Base-by-base conservation (phyloP, 2,329 filamentous ascomycete genomes). In the Diaporthe sp. region DNA sequence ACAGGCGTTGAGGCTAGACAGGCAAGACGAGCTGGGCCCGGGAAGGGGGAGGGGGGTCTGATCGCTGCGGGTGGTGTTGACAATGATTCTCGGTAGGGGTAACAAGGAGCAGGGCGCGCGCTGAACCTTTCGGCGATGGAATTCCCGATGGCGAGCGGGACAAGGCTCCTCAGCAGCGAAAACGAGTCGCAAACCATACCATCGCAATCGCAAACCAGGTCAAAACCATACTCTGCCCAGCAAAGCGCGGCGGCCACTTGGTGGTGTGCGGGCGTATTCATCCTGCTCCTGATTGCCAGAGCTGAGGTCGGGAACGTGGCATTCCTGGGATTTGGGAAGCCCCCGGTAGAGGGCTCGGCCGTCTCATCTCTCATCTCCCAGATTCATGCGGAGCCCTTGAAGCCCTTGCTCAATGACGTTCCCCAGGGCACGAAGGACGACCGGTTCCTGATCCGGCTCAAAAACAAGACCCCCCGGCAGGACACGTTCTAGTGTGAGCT, bases 281-380 rank as follows among this genome's bases (percentile, higher is more conserved):
- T 55, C 12, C 12, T 28, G n/a, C 65, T 68, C 65, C 31, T 68
- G 65, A 42, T 68, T 68, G 65, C 65, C 65, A 53, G 65, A 62
- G 15, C 1, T 57, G 39, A 58, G 39, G 42, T 39, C 73, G 73
- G 49, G 62, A 72, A 31, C 68, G 39, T 72, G 68, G 73, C 73
- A 57, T 58, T 57, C 51, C 61, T 72, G 58, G 68, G 51, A 39
- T 31, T 34, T 25, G 22, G 39, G 46, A 37, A 28, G 34, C 34
- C 34, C 73, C 65, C 49, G 25, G 68, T n/a, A 72, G 71, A n/a
- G 19, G 22, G 25, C 37, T 72, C 61, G 51, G 58, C 70, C 74
- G 71, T 70, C 73, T 71, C 73, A 73, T 73, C 57, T 73, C 73
- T 73, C 65, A 74, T 76, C 72, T 76, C 72, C 67, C 51, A 67